phyloP scores from a whole-genome alignment of 805 yeast genomes.

The Candida vaughaniae region DNA sequence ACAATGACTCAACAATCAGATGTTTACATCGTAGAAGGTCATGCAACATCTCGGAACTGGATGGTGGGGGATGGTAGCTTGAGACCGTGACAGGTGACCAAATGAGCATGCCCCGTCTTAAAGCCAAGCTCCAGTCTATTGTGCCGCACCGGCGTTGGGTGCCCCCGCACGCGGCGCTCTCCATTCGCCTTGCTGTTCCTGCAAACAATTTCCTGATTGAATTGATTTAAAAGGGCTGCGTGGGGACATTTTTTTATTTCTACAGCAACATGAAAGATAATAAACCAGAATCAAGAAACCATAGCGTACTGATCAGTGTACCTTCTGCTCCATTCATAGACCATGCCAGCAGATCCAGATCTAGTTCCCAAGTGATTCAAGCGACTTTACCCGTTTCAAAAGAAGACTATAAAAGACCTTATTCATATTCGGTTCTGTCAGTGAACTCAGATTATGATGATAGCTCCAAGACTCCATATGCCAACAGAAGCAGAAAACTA shows the following conservation, averaged over 20 bases:
- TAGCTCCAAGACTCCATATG: slow-evolving; percentile 1
- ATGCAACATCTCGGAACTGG: no score
- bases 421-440: slow-evolving; percentile 13
- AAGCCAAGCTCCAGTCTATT: no score
- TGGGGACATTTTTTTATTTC: background rate
- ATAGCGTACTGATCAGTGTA: background rate
- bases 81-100: no score
- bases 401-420: slow-evolving; percentile 11
- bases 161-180: background rate
- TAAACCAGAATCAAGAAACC: background rate
- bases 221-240: no score
- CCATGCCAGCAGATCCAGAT: slow-evolving; percentile 10
- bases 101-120: no score
- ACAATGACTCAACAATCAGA: no score
- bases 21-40: no score
- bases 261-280: background rate
- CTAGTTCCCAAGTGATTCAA: slow-evolving; percentile 7
- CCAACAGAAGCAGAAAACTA: slow-evolving; percentile 23
- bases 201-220: no score
- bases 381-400: background rate
- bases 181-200: background rate
- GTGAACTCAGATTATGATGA: slow-evolving; percentile 13
- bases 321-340: slow-evolving; percentile 1
- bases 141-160: background rate
- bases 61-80: no score